These are phyloP conservation scores for Lentinus brumalis DNA, from an alignment of 768 basidiomycete genomes.

Conservation along the genomic window DNA sequence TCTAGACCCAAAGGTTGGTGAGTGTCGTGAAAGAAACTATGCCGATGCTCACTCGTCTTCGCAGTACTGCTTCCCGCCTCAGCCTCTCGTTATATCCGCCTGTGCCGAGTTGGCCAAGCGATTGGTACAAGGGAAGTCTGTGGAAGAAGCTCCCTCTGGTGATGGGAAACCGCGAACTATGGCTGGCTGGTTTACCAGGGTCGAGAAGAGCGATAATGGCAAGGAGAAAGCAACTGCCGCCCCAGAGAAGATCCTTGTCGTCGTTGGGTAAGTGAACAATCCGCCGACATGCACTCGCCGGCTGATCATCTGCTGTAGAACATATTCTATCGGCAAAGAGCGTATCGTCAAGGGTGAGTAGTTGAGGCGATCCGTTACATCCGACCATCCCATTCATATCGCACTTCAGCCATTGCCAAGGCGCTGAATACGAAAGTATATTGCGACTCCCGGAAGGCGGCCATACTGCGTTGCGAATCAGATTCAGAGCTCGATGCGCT, in stretches of 20 bases:
- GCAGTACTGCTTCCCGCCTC: conserved; percentile 93
- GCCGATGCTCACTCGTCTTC: conserved; percentile 6
- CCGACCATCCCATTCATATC: neutral
- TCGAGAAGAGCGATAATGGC: conserved; percentile 24
- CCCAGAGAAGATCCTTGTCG: conserved; percentile 51
- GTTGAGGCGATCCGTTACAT: too few relatives aligned
- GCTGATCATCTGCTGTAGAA: conserved; percentile 46
- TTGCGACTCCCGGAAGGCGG: conserved; percentile 83
- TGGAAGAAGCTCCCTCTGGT: conserved; percentile 28
- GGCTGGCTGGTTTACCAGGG: conserved; percentile 50
- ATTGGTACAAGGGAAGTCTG: conserved; percentile 46
- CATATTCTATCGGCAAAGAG: conserved; percentile 98
- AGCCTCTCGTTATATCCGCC: conserved; percentile 90
- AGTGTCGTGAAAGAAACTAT: neutral
- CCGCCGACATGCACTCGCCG: conserved; percentile 18
- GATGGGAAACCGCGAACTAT: conserved; percentile 38
- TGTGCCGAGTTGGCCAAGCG: conserved; percentile 81
- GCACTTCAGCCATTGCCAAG: conserved; percentile 71
- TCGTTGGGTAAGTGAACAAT: conserved; percentile 60
- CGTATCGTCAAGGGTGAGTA: conserved; percentile 87
- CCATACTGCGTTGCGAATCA: conserved; percentile 79
- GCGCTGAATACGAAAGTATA: conserved; percentile 83
- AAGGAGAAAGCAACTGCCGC: conserved; percentile 35
- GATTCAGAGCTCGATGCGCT: conserved; percentile 82
- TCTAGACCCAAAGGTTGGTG: conserved; percentile 72